Conservation (phyloP, 2,329 filamentous ascomycete genomes). For the Aphanoascus verrucosus region DNA sequence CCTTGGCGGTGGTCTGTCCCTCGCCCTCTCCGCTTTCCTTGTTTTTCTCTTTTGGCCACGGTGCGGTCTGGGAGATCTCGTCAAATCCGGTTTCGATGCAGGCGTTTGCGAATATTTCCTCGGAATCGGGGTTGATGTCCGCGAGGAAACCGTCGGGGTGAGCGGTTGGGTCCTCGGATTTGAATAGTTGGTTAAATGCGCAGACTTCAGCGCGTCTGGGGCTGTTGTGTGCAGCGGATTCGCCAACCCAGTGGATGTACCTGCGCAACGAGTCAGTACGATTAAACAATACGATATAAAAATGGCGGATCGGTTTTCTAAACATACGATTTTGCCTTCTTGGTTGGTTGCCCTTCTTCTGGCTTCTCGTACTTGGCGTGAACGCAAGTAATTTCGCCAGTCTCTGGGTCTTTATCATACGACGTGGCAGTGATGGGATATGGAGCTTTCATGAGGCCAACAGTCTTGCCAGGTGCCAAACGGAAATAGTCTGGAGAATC, state of each 20-base stretch:
- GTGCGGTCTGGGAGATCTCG: slow-evolving; percentile 60
- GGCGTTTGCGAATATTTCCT: slow-evolving; percentile 66
- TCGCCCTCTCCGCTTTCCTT: slow-evolving; percentile 54
- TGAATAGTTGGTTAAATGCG: slow-evolving; percentile 74
- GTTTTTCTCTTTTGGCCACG: slow-evolving; percentile 64
- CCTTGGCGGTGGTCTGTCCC: slow-evolving; percentile 26
- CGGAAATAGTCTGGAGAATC: slow-evolving; percentile 67
- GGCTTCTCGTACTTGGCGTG: slow-evolving; percentile 58
- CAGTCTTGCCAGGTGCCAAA: slow-evolving; percentile 61
- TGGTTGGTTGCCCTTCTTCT: slow-evolving; percentile 50
- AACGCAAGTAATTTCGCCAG: slow-evolving; percentile 56
- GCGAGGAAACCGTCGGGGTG: slow-evolving; percentile 70
- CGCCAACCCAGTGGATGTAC: slow-evolving; percentile 79
- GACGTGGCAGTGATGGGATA: slow-evolving; percentile 58
- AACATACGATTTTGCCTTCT: slow-evolving; percentile 57
- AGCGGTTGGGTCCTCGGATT: slow-evolving; percentile 68
- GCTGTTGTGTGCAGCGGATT: slow-evolving; percentile 51
- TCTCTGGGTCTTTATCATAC: slow-evolving; percentile 55
- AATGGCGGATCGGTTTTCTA: background rate
- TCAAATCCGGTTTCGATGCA: slow-evolving; percentile 75
- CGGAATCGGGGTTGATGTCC: slow-evolving; percentile 74
- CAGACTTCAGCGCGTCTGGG: slow-evolving; percentile 60
- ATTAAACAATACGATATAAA: no score
- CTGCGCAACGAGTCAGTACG: slow-evolving; percentile 20
- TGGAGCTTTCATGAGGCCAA: slow-evolving; percentile 61